Evolutionary conservation across 164 flowering plant genomes (phyloP), one percentile per base, ranked within the genome.

Genomic region (Stephania japonica): DNA sequence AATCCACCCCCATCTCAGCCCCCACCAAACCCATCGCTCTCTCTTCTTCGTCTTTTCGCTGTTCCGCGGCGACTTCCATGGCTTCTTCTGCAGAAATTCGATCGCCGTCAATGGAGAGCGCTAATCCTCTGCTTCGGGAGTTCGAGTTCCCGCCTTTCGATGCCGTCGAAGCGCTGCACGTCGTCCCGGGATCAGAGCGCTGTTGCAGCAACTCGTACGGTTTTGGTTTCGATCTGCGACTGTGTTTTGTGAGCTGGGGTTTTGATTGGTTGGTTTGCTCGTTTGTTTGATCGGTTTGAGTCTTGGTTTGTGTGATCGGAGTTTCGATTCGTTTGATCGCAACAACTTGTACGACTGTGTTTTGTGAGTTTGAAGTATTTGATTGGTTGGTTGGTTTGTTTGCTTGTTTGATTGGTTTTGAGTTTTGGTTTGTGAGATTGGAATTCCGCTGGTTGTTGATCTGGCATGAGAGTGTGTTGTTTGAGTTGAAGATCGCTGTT

Each of bases 71-170:
- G 53, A 41, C 77, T 9, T 71, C 83, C 16, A 65, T 70, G 73
- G 73, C 80, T 9, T 13, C 78, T 19, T 32, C 38, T 32, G 49
- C 69, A 32, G 64, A 59, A 64, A 24, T 13, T 42, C 50, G 27
- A 14, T 24, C 81, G 41, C 72, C 77, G 0, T 27, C 81, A 3
- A 70, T 76, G 72, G 76, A 76, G 16, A 8, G 80, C 19, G 75
- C 71, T 7, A 75, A 75, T 75, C 97, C 97, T 63, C 84, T 95
- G 6, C 73, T 93, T 75, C 79, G 72, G 59, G 89, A 88, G 62
- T 93, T 93, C 68, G 85, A 83, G 5, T 95, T 93, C 68, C 98
- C 99, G 0, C 98, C 97, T 4, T 95, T 87, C 72, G 94, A 93
- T 80, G 83, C 77, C 24, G 86, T 95, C 74, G 81, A 85, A n/a